These are phyloP conservation scores for Pyrenochaeta sp. DNA, from an alignment of 2,329 filamentous ascomycete genomes.

Conservation along the genomic window DNA sequence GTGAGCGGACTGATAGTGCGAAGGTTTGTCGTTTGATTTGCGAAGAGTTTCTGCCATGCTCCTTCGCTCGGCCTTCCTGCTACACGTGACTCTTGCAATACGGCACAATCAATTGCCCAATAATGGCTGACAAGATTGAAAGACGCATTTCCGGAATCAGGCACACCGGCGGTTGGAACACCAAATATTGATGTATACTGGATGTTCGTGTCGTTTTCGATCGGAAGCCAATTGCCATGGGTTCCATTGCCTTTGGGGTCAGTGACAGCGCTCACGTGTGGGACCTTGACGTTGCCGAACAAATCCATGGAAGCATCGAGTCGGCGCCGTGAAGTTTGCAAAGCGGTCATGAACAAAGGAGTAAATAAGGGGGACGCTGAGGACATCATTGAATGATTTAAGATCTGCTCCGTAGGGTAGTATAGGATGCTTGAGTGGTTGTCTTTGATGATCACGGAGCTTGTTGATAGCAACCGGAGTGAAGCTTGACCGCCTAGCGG, in stretches of 20 bases:
- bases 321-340: slow-evolving; percentile 3
- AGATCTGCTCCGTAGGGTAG: slow-evolving; percentile 1
- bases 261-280: not conserved
- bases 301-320: slow-evolving; percentile 4
- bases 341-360: slow-evolving; percentile 7
- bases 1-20: not conserved
- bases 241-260: not conserved
- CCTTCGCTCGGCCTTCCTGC: too few relatives aligned
- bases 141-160: slow-evolving; percentile 1
- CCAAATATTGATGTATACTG: slow-evolving; percentile 7
- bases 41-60: not conserved
- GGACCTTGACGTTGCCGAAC: slow-evolving; percentile 7
- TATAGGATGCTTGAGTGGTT: slow-evolving; percentile 4
- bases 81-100: too few relatives aligned
- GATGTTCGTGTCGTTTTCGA: not conserved
- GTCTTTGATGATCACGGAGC: not conserved
- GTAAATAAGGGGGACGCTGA: not conserved
- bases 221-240: not conserved
- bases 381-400: not conserved
- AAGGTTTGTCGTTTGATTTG: not conserved
- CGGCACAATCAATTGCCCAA: slow-evolving; percentile 5
- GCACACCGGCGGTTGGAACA: slow-evolving; percentile 3
- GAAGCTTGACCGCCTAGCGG: slow-evolving; percentile 17
- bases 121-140: slow-evolving; percentile 6
- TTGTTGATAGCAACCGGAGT: slow-evolving; percentile 8